Evolutionary conservation across 352 stramenopile genomes (phyloP).

Genomic region (Globisporangium irregulare): DNA sequence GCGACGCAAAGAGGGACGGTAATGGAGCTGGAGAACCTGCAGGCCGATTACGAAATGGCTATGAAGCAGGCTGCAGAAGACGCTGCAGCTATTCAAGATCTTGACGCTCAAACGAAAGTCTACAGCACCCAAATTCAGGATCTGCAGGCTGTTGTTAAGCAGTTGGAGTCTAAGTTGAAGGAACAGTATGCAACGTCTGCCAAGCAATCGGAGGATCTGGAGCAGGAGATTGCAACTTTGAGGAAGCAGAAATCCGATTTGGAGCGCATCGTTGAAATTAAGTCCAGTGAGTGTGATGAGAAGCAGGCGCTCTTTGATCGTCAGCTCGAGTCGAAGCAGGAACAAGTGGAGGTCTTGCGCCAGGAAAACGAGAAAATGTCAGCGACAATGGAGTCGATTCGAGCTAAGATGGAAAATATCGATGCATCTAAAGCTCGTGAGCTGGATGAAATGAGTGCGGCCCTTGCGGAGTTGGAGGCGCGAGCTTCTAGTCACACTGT

Average conservation of each 20-base stretch:
- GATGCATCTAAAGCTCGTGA: conserved; percentile 42
- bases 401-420: conserved; percentile 40
- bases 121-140: conserved; percentile 42
- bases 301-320: conserved; percentile 39
- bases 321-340: conserved; percentile 39
- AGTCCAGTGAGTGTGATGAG: conserved; percentile 37
- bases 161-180: conserved; percentile 45
- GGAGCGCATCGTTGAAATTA: conserved; percentile 33
- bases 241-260: conserved; percentile 38
- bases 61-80: conserved; percentile 33
- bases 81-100: conserved; percentile 28
- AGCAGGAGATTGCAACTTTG: conserved; percentile 42
- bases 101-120: conserved; percentile 40
- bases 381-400: conserved; percentile 33
- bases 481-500: background rate
- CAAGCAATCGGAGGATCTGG: conserved; percentile 37
- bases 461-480: conserved; percentile 40
- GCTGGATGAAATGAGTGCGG: conserved; percentile 28
- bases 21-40: conserved; percentile 42
- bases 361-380: conserved; percentile 39
- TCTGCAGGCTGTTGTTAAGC: conserved; percentile 38
- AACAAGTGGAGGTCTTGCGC: conserved; percentile 38
- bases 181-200: conserved; percentile 43
- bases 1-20: conserved; percentile 31
- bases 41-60: conserved; percentile 42